These are phyloP conservation scores for Exophiala calicioides DNA, from an alignment of 2,329 filamentous ascomycete genomes.

Conservation along the genomic window DNA sequence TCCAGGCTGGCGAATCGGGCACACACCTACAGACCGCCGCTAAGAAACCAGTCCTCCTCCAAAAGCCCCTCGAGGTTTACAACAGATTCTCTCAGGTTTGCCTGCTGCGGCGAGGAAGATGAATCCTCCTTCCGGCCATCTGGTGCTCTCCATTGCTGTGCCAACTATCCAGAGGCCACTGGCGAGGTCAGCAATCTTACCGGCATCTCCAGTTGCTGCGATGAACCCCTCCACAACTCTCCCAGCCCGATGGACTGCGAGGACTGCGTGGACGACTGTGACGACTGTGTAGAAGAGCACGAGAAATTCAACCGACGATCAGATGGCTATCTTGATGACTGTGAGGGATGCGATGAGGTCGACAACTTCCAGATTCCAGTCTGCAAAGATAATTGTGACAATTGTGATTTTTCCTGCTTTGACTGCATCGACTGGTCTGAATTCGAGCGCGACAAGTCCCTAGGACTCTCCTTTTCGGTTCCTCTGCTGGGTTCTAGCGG, in stretches of 20 bases:
- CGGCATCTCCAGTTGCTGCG: constrained; percentile 4
- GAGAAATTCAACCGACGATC: constrained; percentile 16
- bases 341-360: constrained; percentile 28
- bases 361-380: constrained; percentile 18
- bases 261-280: constrained; percentile 27
- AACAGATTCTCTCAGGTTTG: constrained; percentile 16
- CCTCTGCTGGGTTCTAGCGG: constrained; percentile 18
- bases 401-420: constrained; percentile 31
- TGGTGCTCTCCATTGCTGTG: constrained; percentile 14
- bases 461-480: constrained; percentile 27
- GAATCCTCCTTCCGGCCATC: constrained; percentile 9
- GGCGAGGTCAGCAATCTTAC: constrained; percentile 1
- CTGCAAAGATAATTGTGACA: constrained; percentile 27
- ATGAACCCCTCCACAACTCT: constrained; percentile 20
- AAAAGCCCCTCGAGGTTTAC: constrained; percentile 17
- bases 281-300: constrained; percentile 29
- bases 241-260: constrained; percentile 28
- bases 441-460: constrained; percentile 27
- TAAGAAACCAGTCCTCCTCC: constrained; percentile 13
- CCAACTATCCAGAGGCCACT: constrained; percentile 8
- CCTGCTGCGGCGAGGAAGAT: constrained; percentile 21
- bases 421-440: constrained; percentile 31
- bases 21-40: constrained; percentile 16
- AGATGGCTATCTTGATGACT: constrained; percentile 21
- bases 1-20: constrained; percentile 18